Base-by-base conservation (phyloP, 805 yeast genomes). In the Candida golubevii region DNA sequence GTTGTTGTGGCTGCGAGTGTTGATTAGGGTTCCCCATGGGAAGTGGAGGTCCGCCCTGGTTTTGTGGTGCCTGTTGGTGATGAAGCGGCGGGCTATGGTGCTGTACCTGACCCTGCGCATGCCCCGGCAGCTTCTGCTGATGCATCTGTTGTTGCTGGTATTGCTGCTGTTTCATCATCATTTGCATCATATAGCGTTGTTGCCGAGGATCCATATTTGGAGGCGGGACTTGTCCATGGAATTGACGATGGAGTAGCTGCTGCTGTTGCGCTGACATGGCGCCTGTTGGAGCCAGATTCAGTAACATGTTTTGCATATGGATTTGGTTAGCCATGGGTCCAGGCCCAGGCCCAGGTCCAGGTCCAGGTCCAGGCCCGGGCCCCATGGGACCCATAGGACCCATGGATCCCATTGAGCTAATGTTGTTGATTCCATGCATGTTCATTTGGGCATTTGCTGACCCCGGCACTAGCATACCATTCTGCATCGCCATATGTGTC, bases 141-240 rank as follows among this genome's bases (percentile, higher is more conserved):
- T 55, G 64, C 28, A 47, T 52, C 37, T 59, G 59, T 1, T 56
- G 46, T n/a, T 47, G 50, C 40, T 41, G 50, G 2, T 34, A 37
- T 26, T 51, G 61, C 42, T 54, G 61, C 42, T 58, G 62, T 41
- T 50, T 51, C 57, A 53, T 58, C 58, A 54, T 49, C 58, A 60
- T 51, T 45, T 51, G 57, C 54, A 55, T 51, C 57, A 54, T 50
- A 40, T 53, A 45, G 37, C 56, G 60, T 42, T 57, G 65, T 43
- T 49, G 55, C 34, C 53, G 44, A 4, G 45, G 46, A 35, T 49
- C 53, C 36, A 41, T 36, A 32, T 36, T 40, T 2, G 46, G 42
- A 8, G 39, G 46, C 10, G 27, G 42, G 26, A 30, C 38, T 13
- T 34, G 46, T 4, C 38, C 41, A 12, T 37, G 41, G 7, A 26